Conservation (phyloP, 2,329 filamentous ascomycete genomes). For the Aureobasidium pullulans region DNA sequence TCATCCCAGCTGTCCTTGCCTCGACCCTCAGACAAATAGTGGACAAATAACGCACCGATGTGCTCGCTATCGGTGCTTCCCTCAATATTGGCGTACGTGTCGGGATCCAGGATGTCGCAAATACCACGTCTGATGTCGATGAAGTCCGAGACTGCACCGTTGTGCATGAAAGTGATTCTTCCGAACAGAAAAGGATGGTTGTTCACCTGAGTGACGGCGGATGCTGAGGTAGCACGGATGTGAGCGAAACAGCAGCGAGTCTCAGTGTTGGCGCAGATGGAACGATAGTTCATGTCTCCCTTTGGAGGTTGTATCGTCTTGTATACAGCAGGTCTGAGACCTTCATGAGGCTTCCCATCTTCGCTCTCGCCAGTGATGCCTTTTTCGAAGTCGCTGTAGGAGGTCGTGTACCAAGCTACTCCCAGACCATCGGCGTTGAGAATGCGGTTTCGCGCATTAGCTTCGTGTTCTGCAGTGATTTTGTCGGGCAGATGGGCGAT, state of each 20-base stretch:
- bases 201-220: conserved; percentile 43
- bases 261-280: conserved; percentile 45
- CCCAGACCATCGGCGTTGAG: conserved; percentile 51
- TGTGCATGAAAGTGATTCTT: conserved; percentile 50
- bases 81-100: conserved; percentile 41
- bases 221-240: conserved; percentile 45
- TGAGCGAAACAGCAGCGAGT: conserved; percentile 46
- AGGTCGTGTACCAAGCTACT: conserved; percentile 47
- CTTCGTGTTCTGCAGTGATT: conserved; percentile 34
- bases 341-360: conserved; percentile 25
- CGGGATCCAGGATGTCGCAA: conserved; percentile 37
- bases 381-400: conserved; percentile 34
- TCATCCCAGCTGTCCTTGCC: conserved; percentile 36
- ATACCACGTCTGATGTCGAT: conserved; percentile 39
- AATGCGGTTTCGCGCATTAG: conserved; percentile 44
- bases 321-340: conserved; percentile 43
- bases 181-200: conserved; percentile 51
- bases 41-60: conserved; percentile 44
- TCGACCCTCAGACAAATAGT: conserved; percentile 34
- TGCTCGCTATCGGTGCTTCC: conserved; percentile 49
- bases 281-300: conserved; percentile 48
- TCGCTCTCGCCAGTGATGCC: conserved; percentile 20
- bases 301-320: conserved; percentile 45
- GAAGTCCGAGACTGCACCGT: conserved; percentile 45
- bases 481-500: conserved; percentile 35